These are phyloP conservation scores for Fusarium transvaalense DNA, from an alignment of 2,329 filamentous ascomycete species.

Conservation along the genomic window DNA sequence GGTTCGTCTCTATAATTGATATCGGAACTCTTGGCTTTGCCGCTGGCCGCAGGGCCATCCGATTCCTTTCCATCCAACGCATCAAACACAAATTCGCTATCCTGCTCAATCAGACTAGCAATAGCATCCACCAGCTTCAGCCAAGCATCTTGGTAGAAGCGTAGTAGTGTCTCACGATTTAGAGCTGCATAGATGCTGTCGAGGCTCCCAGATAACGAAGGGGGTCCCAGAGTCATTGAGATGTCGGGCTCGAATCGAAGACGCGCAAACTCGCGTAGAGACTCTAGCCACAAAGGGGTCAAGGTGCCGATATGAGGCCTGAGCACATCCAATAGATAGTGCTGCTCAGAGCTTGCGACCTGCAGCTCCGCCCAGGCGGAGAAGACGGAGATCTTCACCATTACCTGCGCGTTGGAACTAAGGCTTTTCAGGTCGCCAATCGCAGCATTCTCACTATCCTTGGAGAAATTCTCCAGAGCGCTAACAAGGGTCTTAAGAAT, in stretches of 20 bases:
- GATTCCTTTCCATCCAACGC: slow-evolving; percentile 87
- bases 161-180: slow-evolving; percentile 91
- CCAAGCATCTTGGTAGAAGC: slow-evolving; percentile 98
- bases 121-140: slow-evolving; percentile 97
- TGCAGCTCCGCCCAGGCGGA: slow-evolving; percentile 98
- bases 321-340: slow-evolving; percentile 88
- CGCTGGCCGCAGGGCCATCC: slow-evolving; percentile 61
- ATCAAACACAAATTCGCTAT: slow-evolving; percentile 97
- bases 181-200: slow-evolving; percentile 95
- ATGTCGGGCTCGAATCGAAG: slow-evolving; percentile 97
- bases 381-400: slow-evolving; percentile 98
- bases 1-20: slow-evolving; percentile 99
- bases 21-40: slow-evolving; percentile 73
- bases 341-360: slow-evolving; percentile 92
- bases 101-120: slow-evolving; percentile 95
- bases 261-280: slow-evolving; percentile 91
- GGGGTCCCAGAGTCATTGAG: slow-evolving; percentile 86
- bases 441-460: slow-evolving; percentile 81
- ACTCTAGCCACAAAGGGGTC: slow-evolving; percentile 94
- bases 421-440: slow-evolving; percentile 94
- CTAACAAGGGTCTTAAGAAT: slow-evolving; percentile 94
- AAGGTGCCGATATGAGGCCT: slow-evolving; percentile 90
- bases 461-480: slow-evolving; percentile 91
- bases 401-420: slow-evolving; percentile 95
- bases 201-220: slow-evolving; percentile 84